Evolutionary conservation across 768 basidiomycete species (phyloP).

Genomic region (Gloeopeniophorella convolvens): DNA sequence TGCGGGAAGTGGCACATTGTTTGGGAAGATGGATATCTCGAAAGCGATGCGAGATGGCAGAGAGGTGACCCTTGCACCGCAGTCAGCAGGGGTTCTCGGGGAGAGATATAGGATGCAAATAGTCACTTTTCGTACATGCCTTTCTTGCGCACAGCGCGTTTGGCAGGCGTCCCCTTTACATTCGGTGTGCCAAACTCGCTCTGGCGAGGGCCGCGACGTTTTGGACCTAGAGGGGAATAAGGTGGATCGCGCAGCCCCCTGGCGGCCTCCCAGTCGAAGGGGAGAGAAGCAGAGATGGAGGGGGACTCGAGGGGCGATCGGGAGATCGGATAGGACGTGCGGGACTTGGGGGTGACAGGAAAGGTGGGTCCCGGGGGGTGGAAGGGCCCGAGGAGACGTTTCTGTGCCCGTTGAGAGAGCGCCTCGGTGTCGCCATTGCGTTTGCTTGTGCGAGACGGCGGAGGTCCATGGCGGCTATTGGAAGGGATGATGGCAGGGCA

Average conservation of each 20-base stretch:
- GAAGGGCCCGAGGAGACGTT: conserved; percentile 26
- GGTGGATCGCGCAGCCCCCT: conserved; percentile 64
- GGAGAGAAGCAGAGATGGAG: conserved; percentile 66
- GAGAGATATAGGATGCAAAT: neutral
- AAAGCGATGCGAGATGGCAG: conserved; percentile 71
- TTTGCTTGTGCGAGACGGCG: conserved; percentile 51
- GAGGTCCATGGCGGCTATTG: conserved; percentile 45
- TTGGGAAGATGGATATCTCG: conserved; percentile 75
- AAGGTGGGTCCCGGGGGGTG: conserved; percentile 21
- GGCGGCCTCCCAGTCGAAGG: conserved; percentile 87
- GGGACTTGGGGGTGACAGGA: conserved; percentile 39
- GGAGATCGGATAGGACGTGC: conserved; percentile 42
- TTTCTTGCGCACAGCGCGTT: conserved; percentile 58
- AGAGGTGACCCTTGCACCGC: conserved; percentile 42
- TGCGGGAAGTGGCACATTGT: conserved; percentile 68
- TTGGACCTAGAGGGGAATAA: conserved; percentile 54
- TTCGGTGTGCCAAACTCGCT: conserved; percentile 28
- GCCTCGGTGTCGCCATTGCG: conserved; percentile 35
- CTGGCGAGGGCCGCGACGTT: conserved; percentile 37
- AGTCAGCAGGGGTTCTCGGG: conserved; percentile 4
- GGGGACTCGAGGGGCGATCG: conserved; percentile 59
- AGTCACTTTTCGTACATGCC: conserved; percentile 54
- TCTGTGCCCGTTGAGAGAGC: no score
- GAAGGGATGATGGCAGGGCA: neutral
- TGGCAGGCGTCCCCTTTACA: conserved; percentile 35